These are phyloP conservation scores for Haberlea rhodopensis DNA, from an alignment of 257 asterid species.

Conservation along the genomic window DNA sequence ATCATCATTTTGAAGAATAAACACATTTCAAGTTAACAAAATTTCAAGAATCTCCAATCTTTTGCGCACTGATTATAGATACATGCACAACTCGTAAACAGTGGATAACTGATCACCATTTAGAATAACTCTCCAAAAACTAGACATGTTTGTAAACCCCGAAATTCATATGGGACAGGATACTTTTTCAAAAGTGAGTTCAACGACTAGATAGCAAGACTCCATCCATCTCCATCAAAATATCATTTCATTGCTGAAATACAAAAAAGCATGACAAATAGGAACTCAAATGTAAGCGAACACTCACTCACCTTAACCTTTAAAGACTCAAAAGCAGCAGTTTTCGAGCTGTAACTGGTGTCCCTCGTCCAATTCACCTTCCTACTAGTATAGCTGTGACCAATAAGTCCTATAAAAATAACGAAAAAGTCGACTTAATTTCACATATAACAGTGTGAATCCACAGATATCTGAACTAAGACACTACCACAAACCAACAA, in stretches of 20 bases:
- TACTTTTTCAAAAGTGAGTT: background rate
- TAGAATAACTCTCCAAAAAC: background rate
- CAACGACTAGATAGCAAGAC: background rate
- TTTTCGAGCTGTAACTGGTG: constrained; percentile 29
- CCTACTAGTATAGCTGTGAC: constrained; percentile 23
- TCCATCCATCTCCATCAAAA: background rate
- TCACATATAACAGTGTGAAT: background rate
- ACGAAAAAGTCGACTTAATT: too few relatives aligned
- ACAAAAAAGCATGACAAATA: background rate
- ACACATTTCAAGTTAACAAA: too few relatives aligned
- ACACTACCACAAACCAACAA: background rate
- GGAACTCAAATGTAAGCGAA: background rate
- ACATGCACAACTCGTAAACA: too few relatives aligned
- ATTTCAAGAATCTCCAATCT: too few relatives aligned
- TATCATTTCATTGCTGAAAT: background rate
- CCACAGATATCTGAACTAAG: too few relatives aligned
- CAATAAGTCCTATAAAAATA: constrained; percentile 34
- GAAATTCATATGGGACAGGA: background rate
- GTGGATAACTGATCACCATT: background rate
- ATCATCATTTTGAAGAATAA: too few relatives aligned
- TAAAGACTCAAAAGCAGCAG: constrained; percentile 32
- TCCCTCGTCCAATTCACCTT: constrained; percentile 37
- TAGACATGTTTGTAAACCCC: background rate
- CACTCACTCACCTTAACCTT: constrained; percentile 38
- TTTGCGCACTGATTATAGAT: too few relatives aligned